Base-by-base conservation (phyloP, 2,329 filamentous ascomycete genomes). In the Lanzia echinophila region DNA sequence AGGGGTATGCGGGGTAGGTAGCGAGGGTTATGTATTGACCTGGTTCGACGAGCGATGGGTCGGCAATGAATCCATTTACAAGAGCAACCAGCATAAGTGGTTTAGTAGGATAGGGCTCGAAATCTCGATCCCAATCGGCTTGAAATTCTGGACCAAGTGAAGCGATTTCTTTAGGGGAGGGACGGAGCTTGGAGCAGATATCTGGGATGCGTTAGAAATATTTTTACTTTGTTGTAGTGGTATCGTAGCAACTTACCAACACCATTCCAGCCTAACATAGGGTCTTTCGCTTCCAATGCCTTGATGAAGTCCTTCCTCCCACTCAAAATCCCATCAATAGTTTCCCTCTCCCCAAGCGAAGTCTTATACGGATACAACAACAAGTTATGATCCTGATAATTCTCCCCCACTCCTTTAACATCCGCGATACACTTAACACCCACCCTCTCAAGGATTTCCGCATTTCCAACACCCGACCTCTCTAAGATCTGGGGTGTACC, bases 391-490 rank as follows among this genome's bases (percentile, higher is more conserved):
- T 82, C 50, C 59, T 81, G 74, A 56, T 81, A 79, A 46, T 77
- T 72, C 22, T 74, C 65, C 2, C 81, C 78, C 0, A 82, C 79
- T 2, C 76, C 77, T 0, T 75, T 73, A 1, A 81, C 63, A 45
- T 78, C 70, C 2, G 73, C 68, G 1, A 76, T 62, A 3, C 76
- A 62, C 1, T 73, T 69, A 2, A 83, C 72, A 1, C 72, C 74
- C 0, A 75, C 72, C 17, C 67, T 68, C 41, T 72, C 63, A 1
- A 85, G 72, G 6, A 82, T 61, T 1, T 75, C 69, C 0, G 72
- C 68, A 43, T 73, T 71, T n/a, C 81, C 82, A 1, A 87, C 62
- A 7, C 83, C 83, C 0, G 83, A 86, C 19, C 83, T 71, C 63
- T 86, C 81, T 0, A 87, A 74, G 1, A 86, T 72, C 36, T 65